phyloP scores from a whole-genome alignment of 164 flowering plant species.

The Echeveria elegans region DNA sequence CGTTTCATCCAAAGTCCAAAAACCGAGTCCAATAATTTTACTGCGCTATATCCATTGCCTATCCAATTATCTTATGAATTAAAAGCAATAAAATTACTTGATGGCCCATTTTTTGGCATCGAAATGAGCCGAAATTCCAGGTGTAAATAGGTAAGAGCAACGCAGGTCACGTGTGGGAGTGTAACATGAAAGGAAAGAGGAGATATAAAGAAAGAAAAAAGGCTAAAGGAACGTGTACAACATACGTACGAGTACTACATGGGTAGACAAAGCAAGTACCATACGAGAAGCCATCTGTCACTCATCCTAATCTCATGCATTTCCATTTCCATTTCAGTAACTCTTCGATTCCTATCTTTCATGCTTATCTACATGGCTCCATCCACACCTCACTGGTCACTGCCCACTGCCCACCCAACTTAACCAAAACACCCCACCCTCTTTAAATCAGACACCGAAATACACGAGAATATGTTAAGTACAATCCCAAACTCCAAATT shows the following conservation, averaged over 20 bases:
- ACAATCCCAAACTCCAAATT: too few relatives aligned
- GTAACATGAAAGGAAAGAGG: background rate
- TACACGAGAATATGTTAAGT: too few relatives aligned
- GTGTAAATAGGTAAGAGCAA: background rate
- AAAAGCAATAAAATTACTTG: too few relatives aligned
- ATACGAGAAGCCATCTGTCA: background rate
- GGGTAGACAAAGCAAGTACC: background rate
- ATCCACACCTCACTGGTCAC: background rate
- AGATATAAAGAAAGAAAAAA: background rate
- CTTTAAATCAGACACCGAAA: background rate
- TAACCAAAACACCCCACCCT: background rate
- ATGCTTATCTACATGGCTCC: background rate
- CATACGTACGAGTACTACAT: background rate
- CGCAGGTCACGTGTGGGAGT: background rate
- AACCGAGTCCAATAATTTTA: too few relatives aligned
- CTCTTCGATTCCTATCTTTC: too few relatives aligned
- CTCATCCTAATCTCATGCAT: constrained; percentile 6
- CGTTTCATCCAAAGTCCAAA: too few relatives aligned
- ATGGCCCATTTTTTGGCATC: constrained; percentile 1
- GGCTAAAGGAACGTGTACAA: constrained; percentile 1
- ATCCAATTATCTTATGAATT: too few relatives aligned
- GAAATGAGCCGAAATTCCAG: background rate
- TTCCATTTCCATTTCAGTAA: background rate
- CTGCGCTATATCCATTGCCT: too few relatives aligned
- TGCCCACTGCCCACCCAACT: constrained; percentile 2